A percentile compares a stretch with the other conserved stretches of the same genome.
These are phyloP conservation scores for Sclerotinia sclerotiorum DNA, from an alignment of 2,329 filamentous ascomycete genomes.

Conservation along the genomic window DNA sequence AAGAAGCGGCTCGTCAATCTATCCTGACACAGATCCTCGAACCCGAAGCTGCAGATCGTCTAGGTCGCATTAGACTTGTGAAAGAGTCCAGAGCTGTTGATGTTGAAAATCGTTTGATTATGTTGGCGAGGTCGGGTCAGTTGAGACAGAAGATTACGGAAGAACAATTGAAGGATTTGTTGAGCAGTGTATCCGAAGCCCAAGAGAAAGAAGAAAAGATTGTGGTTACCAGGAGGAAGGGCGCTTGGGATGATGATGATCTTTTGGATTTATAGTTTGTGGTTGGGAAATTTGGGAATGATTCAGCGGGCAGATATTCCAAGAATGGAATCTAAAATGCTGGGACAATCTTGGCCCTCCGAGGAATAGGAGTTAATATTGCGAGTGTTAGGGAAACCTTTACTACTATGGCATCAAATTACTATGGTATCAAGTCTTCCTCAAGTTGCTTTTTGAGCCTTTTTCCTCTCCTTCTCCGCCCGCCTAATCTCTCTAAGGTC, in stretches of 20 bases:
- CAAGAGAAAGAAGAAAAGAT: slow-evolving; percentile 80
- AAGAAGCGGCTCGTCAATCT: slow-evolving; percentile 69
- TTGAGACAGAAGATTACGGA: slow-evolving; percentile 86
- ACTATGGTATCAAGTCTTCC: slow-evolving; percentile 36
- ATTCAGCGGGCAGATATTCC: not conserved
- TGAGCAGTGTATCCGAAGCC: slow-evolving; percentile 80
- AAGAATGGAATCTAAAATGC: not conserved
- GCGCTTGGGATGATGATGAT: slow-evolving; percentile 81
- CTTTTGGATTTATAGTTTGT: slow-evolving; percentile 54
- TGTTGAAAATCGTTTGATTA: slow-evolving; percentile 89
- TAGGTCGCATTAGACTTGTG: slow-evolving; percentile 91
- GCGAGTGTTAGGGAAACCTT: slow-evolving; percentile 8
- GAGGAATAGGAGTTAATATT: slow-evolving; percentile 12
- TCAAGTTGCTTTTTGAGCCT: slow-evolving; percentile 49
- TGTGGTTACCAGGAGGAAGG: slow-evolving; percentile 77
- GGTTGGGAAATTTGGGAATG: not conserved
- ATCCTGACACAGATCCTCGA: slow-evolving; percentile 92
- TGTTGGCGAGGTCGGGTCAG: slow-evolving; percentile 85
- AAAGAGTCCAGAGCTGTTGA: slow-evolving; percentile 88
- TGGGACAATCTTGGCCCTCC: not conserved
- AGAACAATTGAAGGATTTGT: slow-evolving; percentile 86
- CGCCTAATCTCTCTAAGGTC: slow-evolving; percentile 78
- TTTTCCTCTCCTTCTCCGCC: slow-evolving; percentile 67
- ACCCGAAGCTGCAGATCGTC: slow-evolving; percentile 87
- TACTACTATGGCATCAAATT: slow-evolving; percentile 10